These are phyloP conservation scores for Ophiostoma triangulosporum DNA, from an alignment of 2,329 filamentous ascomycete species.

Conservation along the genomic window DNA sequence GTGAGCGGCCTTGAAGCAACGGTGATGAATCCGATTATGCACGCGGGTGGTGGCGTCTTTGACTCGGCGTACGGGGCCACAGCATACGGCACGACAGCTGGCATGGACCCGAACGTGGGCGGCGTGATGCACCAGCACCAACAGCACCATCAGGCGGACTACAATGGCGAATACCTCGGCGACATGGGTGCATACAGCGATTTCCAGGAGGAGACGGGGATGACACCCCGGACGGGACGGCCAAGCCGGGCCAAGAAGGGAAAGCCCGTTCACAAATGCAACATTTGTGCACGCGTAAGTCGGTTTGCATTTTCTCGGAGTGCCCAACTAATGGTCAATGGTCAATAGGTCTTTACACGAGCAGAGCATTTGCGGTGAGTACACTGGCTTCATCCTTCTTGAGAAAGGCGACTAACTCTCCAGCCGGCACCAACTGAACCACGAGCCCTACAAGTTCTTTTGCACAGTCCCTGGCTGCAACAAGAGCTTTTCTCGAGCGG, in stretches of 20 bases:
- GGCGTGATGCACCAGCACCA: not conserved
- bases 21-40: not conserved
- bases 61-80: not conserved
- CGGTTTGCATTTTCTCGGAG: not conserved
- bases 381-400: not conserved
- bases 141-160: not conserved
- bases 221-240: not conserved
- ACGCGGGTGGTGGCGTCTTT: not conserved
- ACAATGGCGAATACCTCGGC: not conserved
- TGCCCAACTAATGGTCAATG: not conserved
- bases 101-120: not conserved
- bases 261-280: not conserved
- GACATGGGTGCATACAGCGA: not conserved
- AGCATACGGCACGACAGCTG: not conserved
- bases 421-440: not conserved
- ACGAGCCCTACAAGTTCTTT: not conserved
- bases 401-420: not conserved
- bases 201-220: not conserved
- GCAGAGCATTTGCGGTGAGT: conserved; percentile 1
- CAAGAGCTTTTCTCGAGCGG: not conserved
- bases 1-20: too few species aligned
- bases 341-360: not conserved
- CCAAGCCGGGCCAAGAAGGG: conserved; percentile 4
- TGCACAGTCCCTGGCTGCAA: not conserved
- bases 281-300: not conserved